Evolutionary conservation across 805 yeast species (phyloP).

Genomic region (Schwanniomyces pseudopolymorphus): DNA sequence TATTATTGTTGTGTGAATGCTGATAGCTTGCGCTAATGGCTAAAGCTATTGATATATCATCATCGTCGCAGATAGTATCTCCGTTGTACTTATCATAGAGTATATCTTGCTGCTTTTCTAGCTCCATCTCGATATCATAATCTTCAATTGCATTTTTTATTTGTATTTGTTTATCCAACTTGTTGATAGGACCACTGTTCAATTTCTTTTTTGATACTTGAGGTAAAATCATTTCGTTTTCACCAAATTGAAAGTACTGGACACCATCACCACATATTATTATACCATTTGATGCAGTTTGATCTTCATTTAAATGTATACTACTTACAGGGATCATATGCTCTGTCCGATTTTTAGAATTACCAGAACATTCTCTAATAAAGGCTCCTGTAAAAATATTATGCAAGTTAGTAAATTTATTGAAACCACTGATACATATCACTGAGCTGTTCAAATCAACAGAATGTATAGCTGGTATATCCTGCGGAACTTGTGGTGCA

Average conservation of each 20-base stretch:
- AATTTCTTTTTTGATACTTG: conserved; percentile 13
- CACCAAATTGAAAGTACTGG: conserved; percentile 51
- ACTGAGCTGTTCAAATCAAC: conserved; percentile 35
- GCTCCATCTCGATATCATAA: conserved; percentile 28
- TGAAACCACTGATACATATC: conserved; percentile 40
- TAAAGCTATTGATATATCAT: conserved; percentile 41
- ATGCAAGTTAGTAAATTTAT: conserved; percentile 43
- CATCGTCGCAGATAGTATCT: conserved; percentile 32
- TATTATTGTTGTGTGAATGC: conserved; percentile 3
- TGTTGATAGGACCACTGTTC: conserved; percentile 18
- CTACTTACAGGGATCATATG: conserved; percentile 27
- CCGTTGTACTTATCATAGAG: conserved; percentile 51
- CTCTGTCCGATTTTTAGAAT: conserved; percentile 25
- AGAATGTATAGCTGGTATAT: conserved; percentile 15
- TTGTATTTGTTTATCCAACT: conserved; percentile 21
- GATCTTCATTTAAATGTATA: conserved; percentile 25
- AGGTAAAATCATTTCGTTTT: conserved; percentile 8
- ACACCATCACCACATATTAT: conserved; percentile 40
- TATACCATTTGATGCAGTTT: conserved; percentile 33
- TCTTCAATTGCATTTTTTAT: conserved; percentile 37
- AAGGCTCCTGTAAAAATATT: conserved; percentile 44
- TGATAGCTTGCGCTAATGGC: conserved; percentile 37
- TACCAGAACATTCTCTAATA: conserved; percentile 31
- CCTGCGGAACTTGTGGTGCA: conserved; percentile 3
- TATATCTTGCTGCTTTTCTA: conserved; percentile 17